Evolutionary conservation across 495 filamentous ascomycete genomes (phyloP), one percentile per base, ranked within the genome.

Genomic region (Penicillium bialowiezense): DNA sequence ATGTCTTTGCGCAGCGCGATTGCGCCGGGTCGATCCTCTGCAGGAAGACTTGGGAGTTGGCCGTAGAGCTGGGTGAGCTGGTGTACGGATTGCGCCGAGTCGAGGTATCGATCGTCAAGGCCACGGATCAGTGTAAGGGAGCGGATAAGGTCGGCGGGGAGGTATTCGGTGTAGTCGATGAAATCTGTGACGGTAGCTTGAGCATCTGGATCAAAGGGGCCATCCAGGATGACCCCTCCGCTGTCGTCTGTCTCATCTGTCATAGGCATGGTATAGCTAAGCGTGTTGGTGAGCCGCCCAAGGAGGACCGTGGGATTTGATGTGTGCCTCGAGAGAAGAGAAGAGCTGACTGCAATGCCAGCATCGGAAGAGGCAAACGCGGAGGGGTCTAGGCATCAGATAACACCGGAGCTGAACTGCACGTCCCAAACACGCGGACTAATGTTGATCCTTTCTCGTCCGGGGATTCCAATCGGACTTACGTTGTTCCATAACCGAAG

Each of bases 121-220:
- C 90, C 83, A 54, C 84, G 79, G 54, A 98, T 90, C 41, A 97
- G 80, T 40, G 87, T 90, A 35, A 98, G 77, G 45, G 93, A 96
- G 54, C 93, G 90, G 49, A 85, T 80, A 50, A 97, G 83, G 69
- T 97, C 95, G 24, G 91, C 87, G 13, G 93, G 92, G 15, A 97
- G 88, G 72, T 93, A 95, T 72, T 98, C 93, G 53, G 93, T 97
- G 67, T 87, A 95, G 68, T 97, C 93, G 58, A 96, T 85, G 67
- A 91, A 98, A 71, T 98, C 93, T 52, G 87, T 92, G 13, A 97
- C 86, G 44, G 90, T 93, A 7, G 91, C 87, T 54, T 95, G 89
- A n/a, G 89, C 88, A 69, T 98, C 93, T 15, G 92, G 92, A 58
- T 98, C 90, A 45, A 73, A 74, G 37, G 73, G 71, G 18, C 73